Conservation (phyloP, 2,329 filamentous ascomycete genomes). For the Ramularia endophylla region DNA sequence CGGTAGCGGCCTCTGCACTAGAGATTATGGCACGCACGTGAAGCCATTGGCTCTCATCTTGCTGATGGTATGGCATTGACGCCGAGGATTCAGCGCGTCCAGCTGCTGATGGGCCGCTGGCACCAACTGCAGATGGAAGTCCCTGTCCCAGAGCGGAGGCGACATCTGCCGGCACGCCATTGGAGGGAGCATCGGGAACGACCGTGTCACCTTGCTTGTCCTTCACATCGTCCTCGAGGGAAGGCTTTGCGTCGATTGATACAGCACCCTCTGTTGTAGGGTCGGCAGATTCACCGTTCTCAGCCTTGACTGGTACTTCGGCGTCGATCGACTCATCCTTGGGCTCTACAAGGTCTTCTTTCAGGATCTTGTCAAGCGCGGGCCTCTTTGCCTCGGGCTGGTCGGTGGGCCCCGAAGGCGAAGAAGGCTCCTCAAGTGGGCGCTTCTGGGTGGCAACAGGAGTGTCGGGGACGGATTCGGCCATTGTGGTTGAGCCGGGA, state of each 20-base stretch:
- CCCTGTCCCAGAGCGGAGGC: constrained; percentile 4
- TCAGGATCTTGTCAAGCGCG: constrained; percentile 85
- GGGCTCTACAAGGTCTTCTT: constrained; percentile 48
- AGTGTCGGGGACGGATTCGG: constrained; percentile 30
- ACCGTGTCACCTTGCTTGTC: constrained; percentile 64
- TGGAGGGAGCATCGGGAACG: constrained; percentile 54
- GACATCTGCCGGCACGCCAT: constrained; percentile 39
- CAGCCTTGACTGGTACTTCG: constrained; percentile 18
- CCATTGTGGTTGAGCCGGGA: constrained; percentile 18
- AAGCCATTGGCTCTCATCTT: constrained; percentile 94
- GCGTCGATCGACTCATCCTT: constrained; percentile 20
- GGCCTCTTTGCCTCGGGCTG: constrained; percentile 97
- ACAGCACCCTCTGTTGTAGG: constrained; percentile 14
- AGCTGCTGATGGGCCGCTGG: constrained; percentile 44
- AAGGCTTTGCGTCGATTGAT: constrained; percentile 34
- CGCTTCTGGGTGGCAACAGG: constrained; percentile 71
- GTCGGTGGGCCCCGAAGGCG: constrained; percentile 82
- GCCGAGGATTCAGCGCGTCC: constrained; percentile 42
- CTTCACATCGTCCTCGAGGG: constrained; percentile 32
- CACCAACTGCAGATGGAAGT: constrained; percentile 3
- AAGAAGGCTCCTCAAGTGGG: constrained; percentile 93
- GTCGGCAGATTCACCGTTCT: constrained; percentile 36
- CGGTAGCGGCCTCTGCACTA: constrained; percentile 92
- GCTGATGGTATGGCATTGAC: constrained; percentile 44
- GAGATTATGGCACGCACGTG: constrained; percentile 96